Base-by-base conservation (phyloP, 2,329 filamentous ascomycete genomes). In the Sphaerulina musiva region DNA sequence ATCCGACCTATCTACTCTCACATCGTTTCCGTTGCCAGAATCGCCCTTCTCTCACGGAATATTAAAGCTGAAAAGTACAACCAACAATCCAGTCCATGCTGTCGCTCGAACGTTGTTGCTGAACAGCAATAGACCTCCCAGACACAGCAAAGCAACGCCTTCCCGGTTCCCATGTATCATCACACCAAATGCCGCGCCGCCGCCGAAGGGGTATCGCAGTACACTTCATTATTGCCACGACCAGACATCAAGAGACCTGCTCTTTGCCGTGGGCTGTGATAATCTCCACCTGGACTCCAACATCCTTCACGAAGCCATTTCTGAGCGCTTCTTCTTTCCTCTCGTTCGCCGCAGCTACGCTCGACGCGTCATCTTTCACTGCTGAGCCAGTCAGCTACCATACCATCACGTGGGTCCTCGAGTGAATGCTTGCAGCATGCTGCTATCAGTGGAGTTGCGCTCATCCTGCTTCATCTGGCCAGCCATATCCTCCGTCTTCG, bases 381-480 rank as follows among this genome's bases (percentile, higher is more conserved):
- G 63, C 61, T 60, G 62, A 61, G 59, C 60, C 45, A 48, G 63
- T 65, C 61, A 65, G 62, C 61, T 17, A 17, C 14, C 14, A 17
- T 59, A 55, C 44, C 44, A 48, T 61, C 54, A 55, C 48, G 56
- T 58, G 42, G 62, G 57, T 53, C 59, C 62, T 43, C 62, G 64
- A 54, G 56, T 62, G 32, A 66, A 52, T 17, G 64, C 57, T 43
- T 57, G 53, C 14, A 65, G 56, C 65, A 65, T 67, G 56, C 51
- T 67, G 57, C 55, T 62, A 57, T 67, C 65, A 56, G 61, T 63
- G 41, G 60, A 62, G 51, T 60, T 64, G 58, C 64, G 64, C 60
- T 60, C 64, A 70, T 74, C 70, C 72, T 74, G 59, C 69, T 69
- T 40, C 69, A 50, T 54, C 34, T 54, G 55, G 32, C 59, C 61